Conservation (phyloP, 1,139 yeast genomes). For the Suhomyces yuchorum region DNA sequence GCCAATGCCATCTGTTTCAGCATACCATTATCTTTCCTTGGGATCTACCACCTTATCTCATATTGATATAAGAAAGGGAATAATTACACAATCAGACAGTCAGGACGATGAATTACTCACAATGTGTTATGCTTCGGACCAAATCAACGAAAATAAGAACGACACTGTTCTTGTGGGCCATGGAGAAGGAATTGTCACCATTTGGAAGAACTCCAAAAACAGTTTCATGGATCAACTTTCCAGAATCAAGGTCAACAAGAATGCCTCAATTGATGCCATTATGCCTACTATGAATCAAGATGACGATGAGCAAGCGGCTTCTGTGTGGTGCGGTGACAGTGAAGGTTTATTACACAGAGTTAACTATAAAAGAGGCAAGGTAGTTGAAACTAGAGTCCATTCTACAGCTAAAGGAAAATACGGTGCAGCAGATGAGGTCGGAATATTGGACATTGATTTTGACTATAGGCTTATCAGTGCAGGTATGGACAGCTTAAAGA, state of each 20-base stretch:
- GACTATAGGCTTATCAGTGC: slow-evolving; percentile 78
- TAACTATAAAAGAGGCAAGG: slow-evolving; percentile 63
- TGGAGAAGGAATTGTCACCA: slow-evolving; percentile 89
- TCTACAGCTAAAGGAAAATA: slow-evolving; percentile 47
- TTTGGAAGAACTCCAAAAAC: slow-evolving; percentile 80
- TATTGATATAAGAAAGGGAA: slow-evolving; percentile 75
- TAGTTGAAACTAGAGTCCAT: slow-evolving; percentile 69
- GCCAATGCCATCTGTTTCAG: slow-evolving; percentile 65
- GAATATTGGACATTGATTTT: slow-evolving; percentile 72
- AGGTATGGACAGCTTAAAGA: slow-evolving; percentile 76
- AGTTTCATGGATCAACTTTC: slow-evolving; percentile 75
- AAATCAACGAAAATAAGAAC: slow-evolving; percentile 49
- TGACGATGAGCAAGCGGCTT: slow-evolving; percentile 47
- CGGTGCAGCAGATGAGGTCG: slow-evolving; percentile 61
- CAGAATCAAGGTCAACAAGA: slow-evolving; percentile 69
- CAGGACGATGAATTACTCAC: slow-evolving; percentile 90
- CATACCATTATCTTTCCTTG: slow-evolving; percentile 77
- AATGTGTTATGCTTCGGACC: slow-evolving; percentile 63
- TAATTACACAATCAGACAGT: slow-evolving; percentile 69
- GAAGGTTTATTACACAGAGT: slow-evolving; percentile 77
- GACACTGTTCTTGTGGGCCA: slow-evolving; percentile 73
- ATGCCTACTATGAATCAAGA: slow-evolving; percentile 76
- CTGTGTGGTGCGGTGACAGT: slow-evolving; percentile 83
- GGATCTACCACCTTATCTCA: slow-evolving; percentile 85
- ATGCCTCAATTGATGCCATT: slow-evolving; percentile 77